Base-by-base conservation (phyloP, 257 asterid species). In the Solanum paucissectum region DNA sequence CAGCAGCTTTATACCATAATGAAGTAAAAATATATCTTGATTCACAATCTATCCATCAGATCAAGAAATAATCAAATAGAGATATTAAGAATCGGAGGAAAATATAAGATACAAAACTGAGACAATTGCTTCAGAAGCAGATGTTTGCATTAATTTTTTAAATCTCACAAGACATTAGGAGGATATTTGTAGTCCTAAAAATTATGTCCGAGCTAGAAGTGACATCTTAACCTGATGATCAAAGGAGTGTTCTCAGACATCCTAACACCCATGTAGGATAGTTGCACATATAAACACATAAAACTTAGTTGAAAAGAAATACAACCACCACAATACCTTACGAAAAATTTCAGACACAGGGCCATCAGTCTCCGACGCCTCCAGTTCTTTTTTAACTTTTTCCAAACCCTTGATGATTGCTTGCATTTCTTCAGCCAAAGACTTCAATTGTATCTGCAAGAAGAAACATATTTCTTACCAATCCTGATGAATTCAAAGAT, bases 401-500 rank as follows among this genome's bases (percentile, higher is more conserved):
- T 98, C 99, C 86, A 98, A 85, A 34, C 99, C 99, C 92, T 95
- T 98, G 90, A 92, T 94, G 86, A 98, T 98, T 88, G 99, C 98
- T 95, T 98, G 99, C 99, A 98, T 98, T 94, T 97, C 99, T 91
- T 97, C 99, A 62, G 99, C 99, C 93, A 96, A 93, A 76, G 96
- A 94, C 92, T 98, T 98, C 93, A 98, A 82, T 94, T 96, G 99
- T 91, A 98, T 96, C 99, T 98, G 93, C 89, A 86, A 76, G 64
- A 88, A 90, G 73, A 40, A 73, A 86, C 72, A 3, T 20, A 27
- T 83, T 87, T 88, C 76, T 84, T 73, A 86, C 83, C 37, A 87
- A 69, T 86, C 25, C 77, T 86, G 83, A 79, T 49, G 74, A 86
- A 32, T 46, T 29, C 84, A 68, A 29, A 16, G 62, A 85, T 27